Percentiles rank a stretch among this genome's conserved stretches.
These are phyloP conservation scores for Neonectria sp. DNA, from an alignment of 2,329 filamentous ascomycete genomes.

Conservation along the genomic window DNA sequence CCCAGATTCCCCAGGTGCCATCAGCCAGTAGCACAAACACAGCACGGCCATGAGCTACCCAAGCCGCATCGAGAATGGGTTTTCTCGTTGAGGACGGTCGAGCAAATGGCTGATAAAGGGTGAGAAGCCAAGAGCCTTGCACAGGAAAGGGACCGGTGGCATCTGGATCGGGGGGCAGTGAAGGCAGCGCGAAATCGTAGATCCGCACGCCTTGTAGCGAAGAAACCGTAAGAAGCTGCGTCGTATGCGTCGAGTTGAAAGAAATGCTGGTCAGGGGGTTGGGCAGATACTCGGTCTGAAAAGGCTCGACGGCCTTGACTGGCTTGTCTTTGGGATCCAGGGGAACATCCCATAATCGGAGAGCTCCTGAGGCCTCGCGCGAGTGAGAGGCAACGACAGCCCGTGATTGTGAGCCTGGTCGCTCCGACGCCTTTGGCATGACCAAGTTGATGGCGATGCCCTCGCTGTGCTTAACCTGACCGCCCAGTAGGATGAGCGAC, in stretches of 20 bases:
- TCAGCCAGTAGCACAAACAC: constrained; percentile 72
- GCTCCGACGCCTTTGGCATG: constrained; percentile 59
- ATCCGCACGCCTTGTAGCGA: constrained; percentile 71
- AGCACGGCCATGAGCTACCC: constrained; percentile 73
- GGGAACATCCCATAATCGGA: constrained; percentile 72
- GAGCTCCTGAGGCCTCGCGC: constrained; percentile 70
- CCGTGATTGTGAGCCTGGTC: constrained; percentile 53
- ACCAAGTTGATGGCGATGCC: constrained; percentile 70
- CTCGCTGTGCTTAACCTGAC: constrained; percentile 67
- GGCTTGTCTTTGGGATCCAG: constrained; percentile 58
- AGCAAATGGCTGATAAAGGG: constrained; percentile 71
- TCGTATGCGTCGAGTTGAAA: constrained; percentile 73
- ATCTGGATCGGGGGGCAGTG: constrained; percentile 67
- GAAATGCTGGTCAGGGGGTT: constrained; percentile 69
- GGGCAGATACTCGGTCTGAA: constrained; percentile 73
- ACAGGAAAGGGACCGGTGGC: constrained; percentile 66
- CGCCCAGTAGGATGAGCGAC: constrained; percentile 67
- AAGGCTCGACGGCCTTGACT: constrained; percentile 60
- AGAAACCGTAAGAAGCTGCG: constrained; percentile 71
- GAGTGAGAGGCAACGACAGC: constrained; percentile 74
- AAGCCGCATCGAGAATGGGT: constrained; percentile 73
- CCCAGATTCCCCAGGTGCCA: constrained; percentile 79
- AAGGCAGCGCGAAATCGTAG: constrained; percentile 72
- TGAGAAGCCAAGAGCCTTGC: constrained; percentile 76
- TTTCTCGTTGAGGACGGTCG: constrained; percentile 68